These are phyloP conservation scores for Ustilago xerochloae DNA, from an alignment of 1,284 basidiomycete genomes.

Conservation along the genomic window DNA sequence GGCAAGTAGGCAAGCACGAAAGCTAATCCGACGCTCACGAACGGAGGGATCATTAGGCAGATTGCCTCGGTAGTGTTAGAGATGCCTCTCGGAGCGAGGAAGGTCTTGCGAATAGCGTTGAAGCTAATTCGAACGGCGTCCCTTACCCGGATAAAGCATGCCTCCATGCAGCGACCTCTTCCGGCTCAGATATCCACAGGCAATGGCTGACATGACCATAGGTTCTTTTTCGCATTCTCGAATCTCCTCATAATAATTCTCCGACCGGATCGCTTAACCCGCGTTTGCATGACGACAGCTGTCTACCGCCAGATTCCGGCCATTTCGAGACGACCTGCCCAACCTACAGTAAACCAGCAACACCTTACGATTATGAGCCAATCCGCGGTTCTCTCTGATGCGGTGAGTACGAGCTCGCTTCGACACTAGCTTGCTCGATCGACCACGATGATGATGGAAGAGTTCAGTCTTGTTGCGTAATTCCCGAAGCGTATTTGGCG, in stretches of 20 bases:
- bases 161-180: no score
- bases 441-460: slow-evolving; percentile 10
- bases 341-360: no score
- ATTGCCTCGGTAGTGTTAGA: no score
- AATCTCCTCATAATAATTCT: slow-evolving; percentile 1
- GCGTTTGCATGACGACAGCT: slow-evolving; percentile 21
- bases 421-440: background rate
- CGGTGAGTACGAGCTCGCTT: slow-evolving; percentile 15
- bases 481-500: background rate
- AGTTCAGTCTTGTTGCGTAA: background rate
- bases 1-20: no score
- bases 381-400: slow-evolving; percentile 1
- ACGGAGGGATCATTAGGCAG: no score
- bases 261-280: background rate
- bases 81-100: no score
- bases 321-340: no score
- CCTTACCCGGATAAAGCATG: no score
- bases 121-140: no score
- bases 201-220: background rate
- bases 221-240: background rate
- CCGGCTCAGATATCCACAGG: background rate
- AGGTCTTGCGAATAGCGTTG: no score
- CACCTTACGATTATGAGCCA: slow-evolving; percentile 4
- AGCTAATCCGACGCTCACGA: no score
- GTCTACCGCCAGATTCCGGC: background rate